These are phyloP conservation scores for Aspergillus cristatus DNA, from an alignment of 495 filamentous ascomycete species.

Conservation along the genomic window DNA sequence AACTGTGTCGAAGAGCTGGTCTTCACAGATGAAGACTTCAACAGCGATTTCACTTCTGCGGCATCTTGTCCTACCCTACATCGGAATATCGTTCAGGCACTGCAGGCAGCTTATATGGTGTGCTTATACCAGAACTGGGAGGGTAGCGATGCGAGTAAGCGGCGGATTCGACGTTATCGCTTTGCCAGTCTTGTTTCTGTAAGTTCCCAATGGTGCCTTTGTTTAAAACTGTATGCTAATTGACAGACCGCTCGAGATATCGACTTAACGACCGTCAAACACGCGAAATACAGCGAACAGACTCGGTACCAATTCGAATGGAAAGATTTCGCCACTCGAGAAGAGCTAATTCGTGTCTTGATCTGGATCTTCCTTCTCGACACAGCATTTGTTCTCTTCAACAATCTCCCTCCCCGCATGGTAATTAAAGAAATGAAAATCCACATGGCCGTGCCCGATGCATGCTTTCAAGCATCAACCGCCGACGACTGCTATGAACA, in stretches of 20 bases:
- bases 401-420: conserved; percentile 23
- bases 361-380: conserved; percentile 36
- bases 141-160: conserved; percentile 13
- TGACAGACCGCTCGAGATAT: conserved; percentile 15
- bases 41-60: conserved; percentile 10
- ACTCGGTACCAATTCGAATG: conserved; percentile 15
- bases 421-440: conserved; percentile 24
- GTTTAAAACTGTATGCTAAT: too few relatives aligned
- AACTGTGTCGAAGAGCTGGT: conserved; percentile 17
- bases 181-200: conserved; percentile 16
- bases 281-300: conserved; percentile 8
- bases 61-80: not conserved
- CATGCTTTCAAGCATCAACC: conserved; percentile 21
- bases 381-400: conserved; percentile 19
- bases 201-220: conserved; percentile 5
- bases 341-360: conserved; percentile 49
- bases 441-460: conserved; percentile 17
- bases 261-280: conserved; percentile 10
- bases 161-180: conserved; percentile 14
- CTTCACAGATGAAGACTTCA: conserved; percentile 17
- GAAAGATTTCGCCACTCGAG: conserved; percentile 13
- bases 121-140: conserved; percentile 21
- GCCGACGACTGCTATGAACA: conserved; percentile 12
- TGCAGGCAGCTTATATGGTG: conserved; percentile 20
- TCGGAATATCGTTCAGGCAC: conserved; percentile 10